Evolutionary conservation across 305 asterid species (phyloP).

Genomic region (Rubia balearica): DNA sequence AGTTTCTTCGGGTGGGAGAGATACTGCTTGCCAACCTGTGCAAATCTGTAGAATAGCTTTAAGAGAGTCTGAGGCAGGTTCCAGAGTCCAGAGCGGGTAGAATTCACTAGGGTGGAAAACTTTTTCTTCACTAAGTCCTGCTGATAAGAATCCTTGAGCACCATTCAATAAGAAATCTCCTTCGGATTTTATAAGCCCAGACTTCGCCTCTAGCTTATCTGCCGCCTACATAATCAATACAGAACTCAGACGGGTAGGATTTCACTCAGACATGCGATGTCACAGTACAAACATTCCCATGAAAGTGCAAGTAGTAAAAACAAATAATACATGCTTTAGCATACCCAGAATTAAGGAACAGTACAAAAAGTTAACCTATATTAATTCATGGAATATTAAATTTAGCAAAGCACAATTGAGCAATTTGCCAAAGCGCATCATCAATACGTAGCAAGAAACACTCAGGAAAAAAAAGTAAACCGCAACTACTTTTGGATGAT

Average conservation of each 20-base stretch:
- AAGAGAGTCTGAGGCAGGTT: slow-evolving; percentile 34
- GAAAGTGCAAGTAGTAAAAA: neutral
- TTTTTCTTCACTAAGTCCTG: slow-evolving; percentile 16
- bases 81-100: slow-evolving; percentile 34
- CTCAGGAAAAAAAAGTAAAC: neutral
- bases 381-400: neutral
- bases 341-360: neutral
- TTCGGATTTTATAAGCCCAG: slow-evolving; percentile 33
- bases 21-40: slow-evolving; percentile 33
- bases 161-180: slow-evolving; percentile 33
- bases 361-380: neutral
- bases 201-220: slow-evolving; percentile 29
- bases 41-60: slow-evolving; percentile 30
- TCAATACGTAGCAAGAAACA: neutral
- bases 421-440: neutral
- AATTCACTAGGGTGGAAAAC: slow-evolving; percentile 38
- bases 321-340: neutral
- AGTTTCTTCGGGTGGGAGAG: slow-evolving; percentile 25
- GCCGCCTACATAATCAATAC: slow-evolving; percentile 28
- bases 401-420: neutral
- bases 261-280: neutral
- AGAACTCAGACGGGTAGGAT: neutral
- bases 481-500: neutral
- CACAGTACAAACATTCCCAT: neutral
- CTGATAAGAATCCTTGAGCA: slow-evolving; percentile 26